Conservation (phyloP, 2,329 filamentous ascomycete genomes). For the Thelonectria rubi region DNA sequence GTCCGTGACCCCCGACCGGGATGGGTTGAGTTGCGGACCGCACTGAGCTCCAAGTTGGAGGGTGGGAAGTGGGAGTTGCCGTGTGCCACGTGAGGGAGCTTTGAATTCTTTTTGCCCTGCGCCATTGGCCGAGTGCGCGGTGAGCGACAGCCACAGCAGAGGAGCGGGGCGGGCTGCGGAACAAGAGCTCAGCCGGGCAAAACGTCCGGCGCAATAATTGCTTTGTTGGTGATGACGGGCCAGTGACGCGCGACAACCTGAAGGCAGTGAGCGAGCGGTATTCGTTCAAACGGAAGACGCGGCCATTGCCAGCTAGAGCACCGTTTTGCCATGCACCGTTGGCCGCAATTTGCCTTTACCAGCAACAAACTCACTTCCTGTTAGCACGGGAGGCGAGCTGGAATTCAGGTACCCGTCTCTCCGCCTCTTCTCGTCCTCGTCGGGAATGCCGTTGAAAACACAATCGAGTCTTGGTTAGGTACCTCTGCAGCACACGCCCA, state of each 20-base stretch:
- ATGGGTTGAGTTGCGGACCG: not conserved
- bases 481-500: not conserved
- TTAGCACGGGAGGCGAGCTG: not conserved
- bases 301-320: not conserved
- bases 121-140: not conserved
- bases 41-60: constrained; percentile 1
- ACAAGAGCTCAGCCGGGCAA: constrained; percentile 18
- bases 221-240: not conserved
- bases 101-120: constrained; percentile 1
- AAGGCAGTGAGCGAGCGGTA: not conserved
- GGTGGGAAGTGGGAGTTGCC: constrained; percentile 18
- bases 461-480: no score
- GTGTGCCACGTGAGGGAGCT: constrained; percentile 19
- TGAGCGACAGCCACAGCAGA: not conserved
- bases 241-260: constrained; percentile 3
- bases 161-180: constrained; percentile 13
- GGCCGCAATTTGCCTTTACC: constrained; percentile 4
- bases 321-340: not conserved
- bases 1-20: not conserved
- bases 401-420: constrained; percentile 28
- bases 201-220: constrained; percentile 3
- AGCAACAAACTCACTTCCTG: not conserved
- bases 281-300: not conserved
- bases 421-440: not conserved
- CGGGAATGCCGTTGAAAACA: constrained; percentile 15